phyloP scores from a whole-genome alignment of 805 yeast species.

The Spathaspora girioi region DNA sequence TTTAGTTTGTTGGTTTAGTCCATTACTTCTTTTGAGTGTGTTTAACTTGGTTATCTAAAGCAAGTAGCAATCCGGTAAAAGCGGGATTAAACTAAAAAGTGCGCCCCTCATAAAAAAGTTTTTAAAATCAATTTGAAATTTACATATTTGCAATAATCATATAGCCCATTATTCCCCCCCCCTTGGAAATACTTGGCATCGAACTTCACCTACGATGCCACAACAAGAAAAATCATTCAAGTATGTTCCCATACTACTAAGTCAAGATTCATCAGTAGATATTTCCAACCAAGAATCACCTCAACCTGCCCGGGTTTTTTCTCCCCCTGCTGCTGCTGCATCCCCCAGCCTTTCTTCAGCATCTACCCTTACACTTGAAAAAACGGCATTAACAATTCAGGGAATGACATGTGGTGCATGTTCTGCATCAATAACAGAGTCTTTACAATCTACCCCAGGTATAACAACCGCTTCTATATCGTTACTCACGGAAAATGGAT shows the following conservation, averaged over 20 bases:
- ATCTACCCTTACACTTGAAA: background rate
- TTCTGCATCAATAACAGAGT: conserved; percentile 35
- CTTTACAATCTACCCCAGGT: conserved; percentile 21
- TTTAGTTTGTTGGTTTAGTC: no score
- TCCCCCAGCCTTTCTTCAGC: background rate
- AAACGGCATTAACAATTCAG: conserved; percentile 28
- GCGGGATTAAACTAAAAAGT: background rate
- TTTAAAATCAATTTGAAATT: no score
- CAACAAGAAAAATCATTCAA: background rate
- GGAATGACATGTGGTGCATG: conserved; percentile 45
- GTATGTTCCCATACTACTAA: background rate
- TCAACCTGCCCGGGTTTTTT: background rate
- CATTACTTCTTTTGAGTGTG: no score
- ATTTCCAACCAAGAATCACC: background rate
- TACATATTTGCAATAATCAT: no score
- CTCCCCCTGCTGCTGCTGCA: background rate
- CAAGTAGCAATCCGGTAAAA: no score
- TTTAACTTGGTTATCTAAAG: no score
- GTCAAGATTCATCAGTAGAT: background rate
- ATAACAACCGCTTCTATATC: conserved; percentile 28
- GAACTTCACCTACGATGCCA: background rate
- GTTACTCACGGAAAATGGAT: conserved; percentile 35
- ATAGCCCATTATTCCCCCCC: background rate
- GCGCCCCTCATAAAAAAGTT: background rate
- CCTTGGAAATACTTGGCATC: background rate